Base-by-base conservation (phyloP, 768 basidiomycete genomes). In the Podaxis carcinomalis region DNA sequence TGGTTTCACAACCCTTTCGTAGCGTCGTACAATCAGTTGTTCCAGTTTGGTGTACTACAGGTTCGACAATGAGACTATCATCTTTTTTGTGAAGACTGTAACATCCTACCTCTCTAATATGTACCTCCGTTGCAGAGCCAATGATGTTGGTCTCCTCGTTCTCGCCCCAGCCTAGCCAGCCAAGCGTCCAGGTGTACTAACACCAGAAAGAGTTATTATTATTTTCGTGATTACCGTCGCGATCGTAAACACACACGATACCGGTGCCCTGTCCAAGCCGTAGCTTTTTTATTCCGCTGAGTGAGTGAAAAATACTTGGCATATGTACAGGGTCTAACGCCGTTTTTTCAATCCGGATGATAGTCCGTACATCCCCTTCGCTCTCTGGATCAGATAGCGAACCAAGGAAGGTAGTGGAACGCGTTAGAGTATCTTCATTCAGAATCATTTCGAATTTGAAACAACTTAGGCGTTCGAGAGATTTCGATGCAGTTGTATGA, bases 61-160 rank as follows among this genome's bases (percentile, higher is more conserved):
- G 19, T 21, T 23, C 16, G n/a, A 23, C 5, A 59, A 25, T 28
- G 10, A 47, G 44, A 37, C 52, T 53, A 37, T 4, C 13, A 42
- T 39, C 21, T 21, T 1, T n/a, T 28, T 27, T 7, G 21, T 23
- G 3, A 36, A 9, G n/a, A 47, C 37, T 27, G n/a, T 36, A 46
- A 5, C 21, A 1, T 19, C 67, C 32, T 37, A 87, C 90, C 81
- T 97, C 96, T 63, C 81, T 82, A 61, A 98, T 87, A 68, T 98
- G 95, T 3, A 87, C 84, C 6, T 94, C 90, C 0, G 93, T 98
- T 1, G 93, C 93, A 13, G 96, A 95, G 63, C 82, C 89, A 56
- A 97, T 88, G 16, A 94, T 77, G 63, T 86, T 90, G 65, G 98
- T 82, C 74, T 92, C 92, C 95, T 1, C 77, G 65, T 59, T 77